Conservation (phyloP, 768 basidiomycete genomes). For the Hygrophoropsis aurantiaca region DNA sequence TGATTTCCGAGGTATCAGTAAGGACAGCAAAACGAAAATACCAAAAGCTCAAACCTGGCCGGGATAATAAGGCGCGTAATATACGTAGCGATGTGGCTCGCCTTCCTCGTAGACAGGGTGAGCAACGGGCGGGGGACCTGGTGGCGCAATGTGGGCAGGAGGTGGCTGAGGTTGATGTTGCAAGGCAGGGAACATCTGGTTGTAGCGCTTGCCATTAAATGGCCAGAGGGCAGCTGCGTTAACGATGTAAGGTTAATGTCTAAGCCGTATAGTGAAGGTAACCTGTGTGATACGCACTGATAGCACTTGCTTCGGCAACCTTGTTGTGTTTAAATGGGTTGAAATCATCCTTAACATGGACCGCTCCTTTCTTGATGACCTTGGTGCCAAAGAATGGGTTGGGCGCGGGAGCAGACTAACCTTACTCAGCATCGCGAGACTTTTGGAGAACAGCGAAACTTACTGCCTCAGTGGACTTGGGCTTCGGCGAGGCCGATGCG, state of each 20-base stretch:
- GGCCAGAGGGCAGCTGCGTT: constrained; percentile 75
- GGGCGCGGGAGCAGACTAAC: constrained; percentile 47
- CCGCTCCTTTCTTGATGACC: constrained; percentile 69
- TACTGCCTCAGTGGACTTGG: constrained; percentile 56
- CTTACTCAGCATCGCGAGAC: not conserved
- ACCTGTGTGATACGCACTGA: constrained; percentile 53
- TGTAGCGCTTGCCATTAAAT: constrained; percentile 86
- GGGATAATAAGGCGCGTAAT: constrained; percentile 81
- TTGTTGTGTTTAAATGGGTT: constrained; percentile 93
- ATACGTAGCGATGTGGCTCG: constrained; percentile 63
- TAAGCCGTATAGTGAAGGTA: not conserved
- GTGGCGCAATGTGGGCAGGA: constrained; percentile 65
- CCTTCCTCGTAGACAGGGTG: constrained; percentile 84
- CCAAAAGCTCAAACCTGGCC: constrained; percentile 51
- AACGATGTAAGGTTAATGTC: not conserved
- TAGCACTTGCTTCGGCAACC: constrained; percentile 69
- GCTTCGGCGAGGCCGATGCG: constrained; percentile 60
- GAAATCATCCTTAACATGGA: constrained; percentile 95
- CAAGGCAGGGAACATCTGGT: constrained; percentile 68
- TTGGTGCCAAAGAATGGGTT: constrained; percentile 93
- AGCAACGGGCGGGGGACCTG: constrained; percentile 66
- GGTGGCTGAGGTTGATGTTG: constrained; percentile 61
- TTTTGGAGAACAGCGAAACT: constrained; percentile 8
- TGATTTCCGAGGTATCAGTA: constrained; percentile 22
- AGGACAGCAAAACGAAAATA: not conserved